Evolutionary conservation across 345 rosid species (phyloP).

Genomic region (Atalantia buxifolia): DNA sequence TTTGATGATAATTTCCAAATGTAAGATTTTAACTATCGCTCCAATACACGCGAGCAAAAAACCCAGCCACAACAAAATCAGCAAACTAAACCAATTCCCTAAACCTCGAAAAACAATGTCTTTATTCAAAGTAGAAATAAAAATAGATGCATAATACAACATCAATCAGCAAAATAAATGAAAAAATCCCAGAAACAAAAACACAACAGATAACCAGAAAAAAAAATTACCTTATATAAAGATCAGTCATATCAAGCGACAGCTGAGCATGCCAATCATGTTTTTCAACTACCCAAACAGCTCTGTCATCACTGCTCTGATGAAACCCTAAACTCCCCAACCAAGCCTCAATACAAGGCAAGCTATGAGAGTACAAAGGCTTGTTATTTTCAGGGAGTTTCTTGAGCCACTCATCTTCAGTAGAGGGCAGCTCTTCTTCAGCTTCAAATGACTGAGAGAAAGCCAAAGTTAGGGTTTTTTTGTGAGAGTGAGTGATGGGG

Average conservation of each 20-base stretch:
- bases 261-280: slow-evolving; percentile 88
- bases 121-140: background rate
- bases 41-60: background rate
- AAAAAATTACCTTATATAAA: slow-evolving; percentile 59
- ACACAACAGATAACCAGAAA: background rate
- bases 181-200: background rate
- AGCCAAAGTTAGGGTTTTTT: slow-evolving; percentile 21
- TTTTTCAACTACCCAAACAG: slow-evolving; percentile 73
- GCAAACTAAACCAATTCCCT: background rate
- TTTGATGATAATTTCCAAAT: background rate
- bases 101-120: background rate
- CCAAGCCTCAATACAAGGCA: slow-evolving; percentile 95
- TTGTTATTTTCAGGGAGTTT: slow-evolving; percentile 74
- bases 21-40: background rate
- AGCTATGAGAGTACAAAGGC: slow-evolving; percentile 87
- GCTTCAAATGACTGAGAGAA: slow-evolving; percentile 60
- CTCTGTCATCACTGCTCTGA: slow-evolving; percentile 72
- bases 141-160: background rate
- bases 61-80: background rate
- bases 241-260: slow-evolving; percentile 84
- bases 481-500: slow-evolving; percentile 6
- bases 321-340: slow-evolving; percentile 65
- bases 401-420: slow-evolving; percentile 80
- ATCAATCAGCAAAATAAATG: background rate
- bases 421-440: slow-evolving; percentile 44